Percentiles rank a stretch among this genome's conserved stretches.
phyloP scores from a whole-genome alignment of 108 stramenopile genomes.

The Schizochytrium sp. region DNA sequence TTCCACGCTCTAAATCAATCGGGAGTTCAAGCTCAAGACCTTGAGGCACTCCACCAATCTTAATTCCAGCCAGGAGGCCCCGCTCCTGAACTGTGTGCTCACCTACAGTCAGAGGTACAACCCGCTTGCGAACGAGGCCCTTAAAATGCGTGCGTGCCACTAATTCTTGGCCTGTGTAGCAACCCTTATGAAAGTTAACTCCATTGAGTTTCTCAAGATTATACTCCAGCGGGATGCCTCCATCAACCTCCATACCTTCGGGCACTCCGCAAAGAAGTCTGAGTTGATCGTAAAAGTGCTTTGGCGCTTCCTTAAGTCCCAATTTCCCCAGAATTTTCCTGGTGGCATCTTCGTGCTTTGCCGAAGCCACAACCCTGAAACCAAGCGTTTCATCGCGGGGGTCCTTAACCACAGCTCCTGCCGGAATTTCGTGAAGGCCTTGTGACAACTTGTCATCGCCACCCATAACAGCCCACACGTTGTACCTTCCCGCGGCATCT shows the following conservation, averaged over 20 bases:
- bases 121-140: slow-evolving; percentile 90
- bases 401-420: not conserved
- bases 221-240: slow-evolving; percentile 87
- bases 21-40: slow-evolving; percentile 2
- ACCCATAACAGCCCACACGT: not conserved
- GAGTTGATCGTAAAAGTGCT: slow-evolving; percentile 81
- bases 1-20: not conserved
- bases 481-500: not conserved
- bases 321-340: slow-evolving; percentile 74
- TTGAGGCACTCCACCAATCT: not conserved
- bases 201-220: slow-evolving; percentile 92
- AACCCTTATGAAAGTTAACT: slow-evolving; percentile 92
- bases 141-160: slow-evolving; percentile 93
- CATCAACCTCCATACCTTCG: slow-evolving; percentile 84
- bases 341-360: slow-evolving; percentile 55
- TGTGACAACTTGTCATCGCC: not conserved
- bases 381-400: slow-evolving; percentile 6
- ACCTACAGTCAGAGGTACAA: slow-evolving; percentile 84
- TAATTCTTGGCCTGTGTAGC: slow-evolving; percentile 97
- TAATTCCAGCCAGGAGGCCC: not conserved
- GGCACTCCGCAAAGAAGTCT: slow-evolving; percentile 84
- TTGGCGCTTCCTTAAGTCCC: slow-evolving; percentile 72
- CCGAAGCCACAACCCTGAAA: slow-evolving; percentile 15
- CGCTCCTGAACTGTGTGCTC: slow-evolving; percentile 10
- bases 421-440: not conserved